Evolutionary conservation across 1,139 yeast species (phyloP), one percentile per base, ranked within the genome.

Genomic region (Kodamaea fungicola): DNA sequence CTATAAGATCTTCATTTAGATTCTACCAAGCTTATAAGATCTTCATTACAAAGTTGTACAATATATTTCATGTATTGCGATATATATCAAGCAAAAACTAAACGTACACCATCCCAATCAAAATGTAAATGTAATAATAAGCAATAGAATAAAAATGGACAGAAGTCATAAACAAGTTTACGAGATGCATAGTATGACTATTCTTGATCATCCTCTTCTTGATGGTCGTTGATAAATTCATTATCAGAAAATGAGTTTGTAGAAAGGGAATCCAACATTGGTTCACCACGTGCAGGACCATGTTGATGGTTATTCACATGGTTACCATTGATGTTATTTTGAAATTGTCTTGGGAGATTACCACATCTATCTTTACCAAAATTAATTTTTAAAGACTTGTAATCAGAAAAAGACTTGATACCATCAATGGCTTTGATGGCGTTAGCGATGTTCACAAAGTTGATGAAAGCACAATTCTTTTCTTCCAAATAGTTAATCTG

Each of bases 301-400:
- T n/a, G 25, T 23, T 29, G 23, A 9, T 37, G 40, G 12, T 27
- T 30, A 16, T 27, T 12, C 30, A 13, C 29, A 8, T 27, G 29
- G 13, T 12, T 12, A 30, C 24, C 24, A 45, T 10, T 27, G 16
- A 10, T 7, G 12, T 64, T 67, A 41, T 52, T 55, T 49, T 66
- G 71, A 44, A 67, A 67, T 49, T 67, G 73, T 51, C 81, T 74
- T 42, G 89, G 89, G 45, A 83, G 74, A 56, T 88, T 87, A 22
- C 95, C 97, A 62, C 97, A 92, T 53, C 96, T 74, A 61, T 90
- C 97, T 61, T 85, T 85, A 42, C 97, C 96, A 56, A 86, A 89
- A 52, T 77, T 83, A 31, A 87, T 80, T 49, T 70, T 71, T 50
- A 63, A 69, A 6, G 51, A 40, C 41, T 58, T 55, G 48, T 71